A percentile compares a stretch with the other conserved stretches of the same genome.
Evolutionary conservation across 768 basidiomycete genomes (phyloP).

Genomic region (Macrolepiota dolichaula): DNA sequence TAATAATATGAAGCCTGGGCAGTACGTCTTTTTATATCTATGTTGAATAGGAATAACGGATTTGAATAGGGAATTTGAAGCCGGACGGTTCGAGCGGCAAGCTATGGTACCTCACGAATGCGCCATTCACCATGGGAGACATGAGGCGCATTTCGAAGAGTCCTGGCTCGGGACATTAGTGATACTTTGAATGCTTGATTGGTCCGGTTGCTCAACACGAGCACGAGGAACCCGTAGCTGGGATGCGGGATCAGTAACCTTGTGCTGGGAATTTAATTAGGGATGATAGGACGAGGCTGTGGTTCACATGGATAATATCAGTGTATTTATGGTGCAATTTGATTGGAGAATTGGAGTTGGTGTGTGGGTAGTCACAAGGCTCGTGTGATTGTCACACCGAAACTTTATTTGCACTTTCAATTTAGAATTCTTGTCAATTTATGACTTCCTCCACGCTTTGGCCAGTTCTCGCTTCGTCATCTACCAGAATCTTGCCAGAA

Average conservation of each 20-base stretch:
- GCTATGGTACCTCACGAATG: constrained; percentile 46
- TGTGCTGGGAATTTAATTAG: neutral
- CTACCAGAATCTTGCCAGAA: neutral
- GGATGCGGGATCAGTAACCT: neutral
- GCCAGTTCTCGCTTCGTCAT: neutral
- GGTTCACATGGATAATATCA: neutral
- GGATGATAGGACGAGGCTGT: neutral
- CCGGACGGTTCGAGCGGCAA: constrained; percentile 51
- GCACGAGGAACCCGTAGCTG: constrained; percentile 24
- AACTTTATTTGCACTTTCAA: too few species aligned
- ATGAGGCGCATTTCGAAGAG: neutral
- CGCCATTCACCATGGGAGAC: constrained; percentile 48
- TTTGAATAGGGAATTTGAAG: constrained; percentile 45
- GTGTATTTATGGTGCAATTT: too few species aligned
- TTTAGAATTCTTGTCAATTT: too few species aligned
- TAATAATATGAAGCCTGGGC: too few species aligned
- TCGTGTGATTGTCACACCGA: too few species aligned
- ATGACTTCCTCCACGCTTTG: too few species aligned
- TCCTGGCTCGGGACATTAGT: neutral
- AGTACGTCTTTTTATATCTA: constrained; percentile 22
- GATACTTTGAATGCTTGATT: neutral
- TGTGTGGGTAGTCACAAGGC: too few species aligned
- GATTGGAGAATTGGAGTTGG: too few species aligned
- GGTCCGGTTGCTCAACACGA: constrained; percentile 25
- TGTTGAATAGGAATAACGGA: constrained; percentile 6